These are phyloP conservation scores for Diversispora epigaea DNA, from an alignment of 192 early-diverging fungal genomes.

Conservation along the genomic window DNA sequence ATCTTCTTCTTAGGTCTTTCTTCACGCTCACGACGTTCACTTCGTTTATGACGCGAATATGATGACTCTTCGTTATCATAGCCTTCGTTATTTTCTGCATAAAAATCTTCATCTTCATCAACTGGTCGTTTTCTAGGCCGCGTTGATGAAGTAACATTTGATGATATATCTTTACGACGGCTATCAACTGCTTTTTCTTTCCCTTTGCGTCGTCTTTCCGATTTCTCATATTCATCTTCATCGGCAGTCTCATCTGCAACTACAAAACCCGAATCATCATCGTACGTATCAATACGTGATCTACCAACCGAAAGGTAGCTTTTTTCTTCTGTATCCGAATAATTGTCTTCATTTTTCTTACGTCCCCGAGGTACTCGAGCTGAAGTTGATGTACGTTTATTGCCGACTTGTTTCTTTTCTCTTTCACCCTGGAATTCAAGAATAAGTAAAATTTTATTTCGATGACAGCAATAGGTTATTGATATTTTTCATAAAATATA, in stretches of 20 bases:
- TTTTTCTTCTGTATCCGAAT: slow-evolving; percentile 44
- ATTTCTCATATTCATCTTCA: background rate
- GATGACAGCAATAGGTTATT: background rate
- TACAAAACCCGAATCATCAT: slow-evolving; percentile 56
- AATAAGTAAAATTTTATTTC: background rate
- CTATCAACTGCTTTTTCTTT: background rate
- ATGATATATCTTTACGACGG: background rate
- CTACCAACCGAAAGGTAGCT: background rate
- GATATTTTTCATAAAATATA: too few relatives aligned
- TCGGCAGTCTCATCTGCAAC: slow-evolving; percentile 58
- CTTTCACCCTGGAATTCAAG: slow-evolving; percentile 32
- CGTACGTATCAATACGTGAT: slow-evolving; percentile 37
- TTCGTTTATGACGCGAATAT: background rate
- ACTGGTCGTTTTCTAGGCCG: background rate
- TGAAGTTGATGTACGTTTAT: slow-evolving; percentile 41
- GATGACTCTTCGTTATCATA: background rate
- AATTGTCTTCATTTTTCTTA: slow-evolving; percentile 40
- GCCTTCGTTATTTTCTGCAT: background rate
- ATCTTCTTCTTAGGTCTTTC: background rate
- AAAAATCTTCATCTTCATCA: background rate
- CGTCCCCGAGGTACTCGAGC: slow-evolving; percentile 37
- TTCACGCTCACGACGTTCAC: background rate
- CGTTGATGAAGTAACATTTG: background rate
- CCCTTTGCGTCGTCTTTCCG: background rate
- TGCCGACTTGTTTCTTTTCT: slow-evolving; percentile 46